Conservation (phyloP, 2,329 filamentous ascomycete genomes). For the Gaeumannomyces sp. region DNA sequence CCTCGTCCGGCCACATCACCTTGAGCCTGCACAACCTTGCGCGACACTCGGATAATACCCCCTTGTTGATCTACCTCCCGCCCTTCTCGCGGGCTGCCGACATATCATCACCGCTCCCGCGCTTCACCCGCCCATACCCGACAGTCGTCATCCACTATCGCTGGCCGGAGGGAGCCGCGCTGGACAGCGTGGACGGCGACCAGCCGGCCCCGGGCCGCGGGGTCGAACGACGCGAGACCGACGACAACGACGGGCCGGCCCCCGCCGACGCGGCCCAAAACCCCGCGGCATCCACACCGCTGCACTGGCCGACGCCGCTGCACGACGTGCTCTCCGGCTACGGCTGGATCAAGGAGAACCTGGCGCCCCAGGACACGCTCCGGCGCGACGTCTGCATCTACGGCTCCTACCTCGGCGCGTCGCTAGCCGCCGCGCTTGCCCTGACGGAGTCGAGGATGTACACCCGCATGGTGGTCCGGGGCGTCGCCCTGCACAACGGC, state of each 20-base stretch:
- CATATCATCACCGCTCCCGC: conserved; percentile 27
- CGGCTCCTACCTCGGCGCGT: conserved; percentile 52
- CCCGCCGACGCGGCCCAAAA: background rate
- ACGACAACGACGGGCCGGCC: background rate
- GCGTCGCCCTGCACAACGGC: conserved; percentile 51
- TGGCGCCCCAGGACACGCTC: conserved; percentile 28
- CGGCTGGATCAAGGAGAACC: conserved; percentile 41
- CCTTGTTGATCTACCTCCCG: conserved; percentile 52
- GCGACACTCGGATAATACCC: conserved; percentile 29
- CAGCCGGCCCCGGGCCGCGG: background rate
- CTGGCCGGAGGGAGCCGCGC: conserved; percentile 32
- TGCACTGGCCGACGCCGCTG: conserved; percentile 49
- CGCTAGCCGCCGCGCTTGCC: conserved; percentile 49
- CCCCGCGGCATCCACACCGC: conserved; percentile 15
- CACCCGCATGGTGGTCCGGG: conserved; percentile 40
- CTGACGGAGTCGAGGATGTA: conserved; percentile 47
- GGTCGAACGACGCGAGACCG: background rate
- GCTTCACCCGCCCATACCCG: conserved; percentile 36
- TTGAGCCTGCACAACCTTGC: conserved; percentile 44
- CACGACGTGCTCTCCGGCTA: conserved; percentile 52
- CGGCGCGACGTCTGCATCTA: conserved; percentile 43
- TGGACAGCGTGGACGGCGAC: background rate
- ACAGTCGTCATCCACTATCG: conserved; percentile 55
- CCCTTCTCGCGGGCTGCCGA: conserved; percentile 31
- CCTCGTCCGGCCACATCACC: conserved; percentile 42